These are phyloP conservation scores for Stemphylium beticola DNA, from an alignment of 2,329 filamentous ascomycete species.

Conservation along the genomic window DNA sequence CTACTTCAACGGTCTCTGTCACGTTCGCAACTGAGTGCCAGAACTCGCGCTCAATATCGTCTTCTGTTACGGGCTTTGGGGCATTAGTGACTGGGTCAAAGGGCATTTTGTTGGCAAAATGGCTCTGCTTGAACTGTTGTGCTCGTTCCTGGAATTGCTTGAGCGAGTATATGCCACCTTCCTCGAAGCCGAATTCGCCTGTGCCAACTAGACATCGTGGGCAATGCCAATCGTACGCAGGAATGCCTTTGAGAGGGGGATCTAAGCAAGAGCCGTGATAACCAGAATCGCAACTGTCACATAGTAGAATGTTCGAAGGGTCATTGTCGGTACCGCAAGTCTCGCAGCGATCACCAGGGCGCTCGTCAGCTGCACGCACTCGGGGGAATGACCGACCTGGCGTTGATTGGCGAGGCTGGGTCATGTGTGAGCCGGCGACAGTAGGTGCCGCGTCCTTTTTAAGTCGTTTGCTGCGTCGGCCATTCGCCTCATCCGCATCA, in stretches of 20 bases:
- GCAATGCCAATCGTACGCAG: conserved; percentile 93
- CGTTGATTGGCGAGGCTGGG: conserved; percentile 82
- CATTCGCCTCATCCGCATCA: conserved; percentile 54
- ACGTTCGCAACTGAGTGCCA: conserved; percentile 94
- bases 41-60: conserved; percentile 95
- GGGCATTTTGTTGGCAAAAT: conserved; percentile 89
- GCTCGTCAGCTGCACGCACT: conserved; percentile 60
- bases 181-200: conserved; percentile 95
- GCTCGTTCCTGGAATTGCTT: conserved; percentile 97
- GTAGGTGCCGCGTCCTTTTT: conserved; percentile 81
- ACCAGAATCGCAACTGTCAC: conserved; percentile 89
- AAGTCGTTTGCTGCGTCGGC: conserved; percentile 85
- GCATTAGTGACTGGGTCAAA: conserved; percentile 84
- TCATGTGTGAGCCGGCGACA: conserved; percentile 96
- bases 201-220: conserved; percentile 93
- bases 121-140: conserved; percentile 90
- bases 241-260: conserved; percentile 76
- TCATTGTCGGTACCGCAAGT: conserved; percentile 83
- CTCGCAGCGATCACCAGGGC: conserved; percentile 77
- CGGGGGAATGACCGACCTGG: conserved; percentile 64
- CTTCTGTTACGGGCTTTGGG: conserved; percentile 82
- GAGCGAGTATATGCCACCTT: conserved; percentile 92
- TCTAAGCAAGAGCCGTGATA: conserved; percentile 91
- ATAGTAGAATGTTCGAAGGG: conserved; percentile 72
- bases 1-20: conserved; percentile 94